phyloP scores from a whole-genome alignment of 2,329 filamentous ascomycete genomes.

The Penicillium sp. region DNA sequence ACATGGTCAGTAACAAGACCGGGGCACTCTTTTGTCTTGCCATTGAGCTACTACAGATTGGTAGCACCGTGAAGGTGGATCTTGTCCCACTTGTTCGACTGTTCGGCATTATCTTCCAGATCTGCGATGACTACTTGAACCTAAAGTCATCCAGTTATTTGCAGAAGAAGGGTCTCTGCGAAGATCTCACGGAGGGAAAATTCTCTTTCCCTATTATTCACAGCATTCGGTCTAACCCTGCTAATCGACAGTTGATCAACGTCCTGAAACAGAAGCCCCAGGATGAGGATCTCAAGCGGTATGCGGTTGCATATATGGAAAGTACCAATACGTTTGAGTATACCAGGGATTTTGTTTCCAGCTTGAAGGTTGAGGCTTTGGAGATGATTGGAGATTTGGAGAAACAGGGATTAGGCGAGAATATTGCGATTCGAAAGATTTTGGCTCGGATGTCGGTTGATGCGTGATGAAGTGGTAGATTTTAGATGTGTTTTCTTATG shows the following conservation, averaged over 20 bases:
- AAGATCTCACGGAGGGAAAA: constrained; percentile 14
- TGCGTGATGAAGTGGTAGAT: background rate
- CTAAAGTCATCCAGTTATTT: background rate
- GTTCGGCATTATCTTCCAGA: constrained; percentile 84
- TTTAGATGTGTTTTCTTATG: background rate
- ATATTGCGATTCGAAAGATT: background rate
- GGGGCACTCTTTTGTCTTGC: constrained; percentile 81
- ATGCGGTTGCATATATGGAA: constrained; percentile 1
- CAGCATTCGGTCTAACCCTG: background rate
- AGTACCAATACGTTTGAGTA: constrained; percentile 4
- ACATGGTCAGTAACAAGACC: constrained; percentile 91
- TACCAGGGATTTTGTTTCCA: background rate
- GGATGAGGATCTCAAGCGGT: constrained; percentile 1
- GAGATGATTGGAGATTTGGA: background rate
- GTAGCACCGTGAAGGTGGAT: constrained; percentile 43
- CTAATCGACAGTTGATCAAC: background rate
- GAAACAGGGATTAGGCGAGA: background rate
- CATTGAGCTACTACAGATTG: constrained; percentile 84
- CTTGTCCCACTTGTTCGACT: constrained; percentile 49
- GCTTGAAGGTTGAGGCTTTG: background rate
- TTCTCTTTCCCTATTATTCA: constrained; percentile 10
- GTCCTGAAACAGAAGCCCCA: constrained; percentile 4
- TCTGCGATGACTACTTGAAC: constrained; percentile 43
- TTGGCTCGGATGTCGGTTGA: background rate
- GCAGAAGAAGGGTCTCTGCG: constrained; percentile 6